phyloP scores from a whole-genome alignment of 352 stramenopile genomes.

The Lagenidium giganteum region DNA sequence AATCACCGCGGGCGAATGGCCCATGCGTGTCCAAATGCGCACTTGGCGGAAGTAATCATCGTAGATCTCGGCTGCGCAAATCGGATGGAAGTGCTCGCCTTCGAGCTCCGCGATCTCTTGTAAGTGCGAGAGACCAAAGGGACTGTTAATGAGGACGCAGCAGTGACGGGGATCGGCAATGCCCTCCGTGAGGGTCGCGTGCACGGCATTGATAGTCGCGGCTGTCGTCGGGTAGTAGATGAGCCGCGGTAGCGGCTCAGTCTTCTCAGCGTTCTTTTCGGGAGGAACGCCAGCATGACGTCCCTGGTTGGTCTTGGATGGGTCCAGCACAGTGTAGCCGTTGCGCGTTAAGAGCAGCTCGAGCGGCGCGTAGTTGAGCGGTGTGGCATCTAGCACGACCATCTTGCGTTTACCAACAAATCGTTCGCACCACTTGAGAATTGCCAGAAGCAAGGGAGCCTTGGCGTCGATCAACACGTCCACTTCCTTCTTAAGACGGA shows the following conservation, averaged over 20 bases:
- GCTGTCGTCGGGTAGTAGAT: conserved; percentile 59
- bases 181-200: conserved; percentile 37
- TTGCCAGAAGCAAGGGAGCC: conserved; percentile 39
- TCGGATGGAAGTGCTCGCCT: conserved; percentile 47
- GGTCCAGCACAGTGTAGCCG: conserved; percentile 43
- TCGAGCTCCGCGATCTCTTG: conserved; percentile 44
- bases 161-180: conserved; percentile 39
- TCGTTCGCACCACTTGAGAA: conserved; percentile 49
- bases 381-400: conserved; percentile 51
- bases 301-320: conserved; percentile 17
- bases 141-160: conserved; percentile 61
- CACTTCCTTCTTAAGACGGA: conserved; percentile 50
- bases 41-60: conserved; percentile 72
- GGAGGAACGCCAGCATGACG: conserved; percentile 3
- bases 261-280: conserved; percentile 28
- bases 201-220: conserved; percentile 60
- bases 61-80: conserved; percentile 65
- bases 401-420: conserved; percentile 51
- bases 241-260: conserved; percentile 37
- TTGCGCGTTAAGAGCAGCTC: conserved; percentile 33
- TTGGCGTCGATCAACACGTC: conserved; percentile 70
- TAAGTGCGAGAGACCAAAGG: conserved; percentile 50
- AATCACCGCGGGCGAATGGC: conserved; percentile 41
- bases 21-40: conserved; percentile 66
- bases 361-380: conserved; percentile 39